These are phyloP conservation scores for Cercophora samala DNA, from an alignment of 495 filamentous ascomycete species.

Conservation along the genomic window DNA sequence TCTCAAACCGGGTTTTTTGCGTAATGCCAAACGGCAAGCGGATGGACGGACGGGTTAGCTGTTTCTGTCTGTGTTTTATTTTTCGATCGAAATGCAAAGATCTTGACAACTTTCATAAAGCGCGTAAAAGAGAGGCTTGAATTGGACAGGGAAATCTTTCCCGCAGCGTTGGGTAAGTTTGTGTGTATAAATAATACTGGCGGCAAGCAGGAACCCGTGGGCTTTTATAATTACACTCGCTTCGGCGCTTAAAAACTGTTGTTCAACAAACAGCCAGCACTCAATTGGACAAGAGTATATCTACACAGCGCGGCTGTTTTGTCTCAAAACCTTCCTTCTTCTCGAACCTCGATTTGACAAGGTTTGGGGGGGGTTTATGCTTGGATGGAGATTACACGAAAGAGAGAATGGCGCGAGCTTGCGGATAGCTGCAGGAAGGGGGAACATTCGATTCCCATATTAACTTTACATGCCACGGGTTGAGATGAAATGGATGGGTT, in stretches of 20 bases:
- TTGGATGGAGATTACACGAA: background rate
- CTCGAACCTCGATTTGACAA: background rate
- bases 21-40: background rate
- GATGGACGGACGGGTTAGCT: too few species aligned
- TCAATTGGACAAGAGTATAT: background rate
- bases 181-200: background rate
- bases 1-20: background rate
- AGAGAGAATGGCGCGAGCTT: background rate
- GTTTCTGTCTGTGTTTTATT: too few species aligned
- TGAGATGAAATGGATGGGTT: background rate
- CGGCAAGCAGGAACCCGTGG: background rate
- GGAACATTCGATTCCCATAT: background rate
- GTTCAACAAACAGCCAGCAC: background rate
- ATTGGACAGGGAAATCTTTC: too few species aligned
- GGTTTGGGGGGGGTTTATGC: background rate
- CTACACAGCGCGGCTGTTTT: background rate
- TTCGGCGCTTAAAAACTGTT: background rate
- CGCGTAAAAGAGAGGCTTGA: too few species aligned
- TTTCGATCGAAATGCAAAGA: too few species aligned
- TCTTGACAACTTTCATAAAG: too few species aligned
- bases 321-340: background rate
- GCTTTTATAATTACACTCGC: too few species aligned
- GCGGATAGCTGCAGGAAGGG: background rate
- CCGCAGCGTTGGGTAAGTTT: background rate
- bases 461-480: too few species aligned